Conservation (phyloP, 1,139 yeast genomes). For the Magnusiomyces sp. region DNA sequence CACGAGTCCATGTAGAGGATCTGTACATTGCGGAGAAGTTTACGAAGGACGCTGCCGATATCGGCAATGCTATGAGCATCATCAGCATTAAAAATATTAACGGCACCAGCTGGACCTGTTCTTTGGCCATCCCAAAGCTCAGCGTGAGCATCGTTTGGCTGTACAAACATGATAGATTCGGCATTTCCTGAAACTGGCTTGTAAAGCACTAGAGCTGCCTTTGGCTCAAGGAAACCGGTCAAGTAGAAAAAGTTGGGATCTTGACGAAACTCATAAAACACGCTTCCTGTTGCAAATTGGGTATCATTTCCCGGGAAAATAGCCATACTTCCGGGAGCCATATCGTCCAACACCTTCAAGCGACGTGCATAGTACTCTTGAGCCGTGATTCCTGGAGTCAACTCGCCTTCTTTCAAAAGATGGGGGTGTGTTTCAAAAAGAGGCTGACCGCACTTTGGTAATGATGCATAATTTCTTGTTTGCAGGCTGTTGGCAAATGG, state of each 20-base stretch:
- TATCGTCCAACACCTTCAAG: slow-evolving; percentile 41
- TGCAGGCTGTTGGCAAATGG: too few species aligned
- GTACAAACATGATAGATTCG: slow-evolving; percentile 58
- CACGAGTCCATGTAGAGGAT: slow-evolving; percentile 26
- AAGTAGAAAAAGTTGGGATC: slow-evolving; percentile 79
- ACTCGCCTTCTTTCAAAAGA: slow-evolving; percentile 59
- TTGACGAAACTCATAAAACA: slow-evolving; percentile 86
- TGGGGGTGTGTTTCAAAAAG: slow-evolving; percentile 78
- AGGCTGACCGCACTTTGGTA: slow-evolving; percentile 63
- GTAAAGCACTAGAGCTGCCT: slow-evolving; percentile 67
- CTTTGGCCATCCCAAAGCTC: slow-evolving; percentile 96
- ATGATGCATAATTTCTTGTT: background rate
- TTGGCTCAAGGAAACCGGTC: slow-evolving; percentile 92
- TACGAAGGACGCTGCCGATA: slow-evolving; percentile 18
- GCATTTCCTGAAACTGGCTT: slow-evolving; percentile 42
- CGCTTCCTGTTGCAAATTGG: slow-evolving; percentile 81
- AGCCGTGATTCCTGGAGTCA: slow-evolving; percentile 85
- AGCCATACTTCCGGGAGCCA: slow-evolving; percentile 63
- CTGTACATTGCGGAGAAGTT: slow-evolving; percentile 19
- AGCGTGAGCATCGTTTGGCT: slow-evolving; percentile 63
- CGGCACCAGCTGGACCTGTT: slow-evolving; percentile 78
- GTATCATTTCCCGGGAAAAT: slow-evolving; percentile 64
- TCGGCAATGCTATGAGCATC: slow-evolving; percentile 46
- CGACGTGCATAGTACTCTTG: slow-evolving; percentile 73
- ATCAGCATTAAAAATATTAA: slow-evolving; percentile 82